phyloP scores from a whole-genome alignment of 108 stramenopile species.

The Fragilaria crotonensis region DNA sequence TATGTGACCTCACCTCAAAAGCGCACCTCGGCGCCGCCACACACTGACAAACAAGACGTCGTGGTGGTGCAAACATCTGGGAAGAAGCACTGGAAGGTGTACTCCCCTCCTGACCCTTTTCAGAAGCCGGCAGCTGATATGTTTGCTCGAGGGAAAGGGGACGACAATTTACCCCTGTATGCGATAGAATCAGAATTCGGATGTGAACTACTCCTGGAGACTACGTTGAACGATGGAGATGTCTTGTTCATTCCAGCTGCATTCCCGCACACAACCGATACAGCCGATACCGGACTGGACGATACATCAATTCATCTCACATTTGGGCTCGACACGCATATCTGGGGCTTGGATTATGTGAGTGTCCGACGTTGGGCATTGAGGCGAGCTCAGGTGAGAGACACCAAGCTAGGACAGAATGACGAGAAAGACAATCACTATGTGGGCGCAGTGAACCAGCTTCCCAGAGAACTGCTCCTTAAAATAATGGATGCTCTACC shows the following conservation, averaged over 20 bases:
- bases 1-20: slow-evolving; percentile 81
- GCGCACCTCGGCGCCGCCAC: slow-evolving; percentile 82
- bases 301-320: slow-evolving; percentile 82
- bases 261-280: slow-evolving; percentile 86
- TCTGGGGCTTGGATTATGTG: slow-evolving; percentile 88
- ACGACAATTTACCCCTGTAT: slow-evolving; percentile 66
- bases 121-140: slow-evolving; percentile 72
- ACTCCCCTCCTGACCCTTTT: slow-evolving; percentile 47
- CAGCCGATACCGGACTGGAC: slow-evolving; percentile 16
- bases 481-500: slow-evolving; percentile 51
- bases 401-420: slow-evolving; percentile 40
- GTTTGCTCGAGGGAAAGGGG: slow-evolving; percentile 85
- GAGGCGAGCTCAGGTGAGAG: slow-evolving; percentile 35
- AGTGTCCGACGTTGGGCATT: slow-evolving; percentile 55
- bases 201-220: slow-evolving; percentile 52
- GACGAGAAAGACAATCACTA: slow-evolving; percentile 52
- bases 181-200: slow-evolving; percentile 38
- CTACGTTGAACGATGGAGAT: slow-evolving; percentile 62
- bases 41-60: slow-evolving; percentile 92
- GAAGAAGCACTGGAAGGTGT: slow-evolving; percentile 77
- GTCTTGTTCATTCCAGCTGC: slow-evolving; percentile 85
- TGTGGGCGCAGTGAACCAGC: slow-evolving; percentile 52
- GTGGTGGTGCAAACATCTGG: slow-evolving; percentile 88
- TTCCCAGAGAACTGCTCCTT: slow-evolving; percentile 33
- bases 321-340: slow-evolving; percentile 84